Evolutionary conservation across 139 green algal genomes (phyloP).

Genomic region (Auxenochlorella pyrenoidosa): DNA sequence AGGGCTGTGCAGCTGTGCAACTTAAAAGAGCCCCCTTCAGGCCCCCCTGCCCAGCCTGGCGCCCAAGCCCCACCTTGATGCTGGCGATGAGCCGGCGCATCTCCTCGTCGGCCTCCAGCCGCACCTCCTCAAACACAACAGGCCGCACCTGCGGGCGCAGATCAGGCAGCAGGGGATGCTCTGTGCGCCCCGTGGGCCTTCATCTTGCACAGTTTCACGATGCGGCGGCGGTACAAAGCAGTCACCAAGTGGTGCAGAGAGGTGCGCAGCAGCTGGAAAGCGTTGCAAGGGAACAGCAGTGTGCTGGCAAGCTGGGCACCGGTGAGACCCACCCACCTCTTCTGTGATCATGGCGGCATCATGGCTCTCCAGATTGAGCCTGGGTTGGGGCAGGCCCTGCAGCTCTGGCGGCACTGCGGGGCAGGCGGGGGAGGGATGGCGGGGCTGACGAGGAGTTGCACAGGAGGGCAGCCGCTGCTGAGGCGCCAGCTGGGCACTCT

Average conservation of each 20-base stretch:
- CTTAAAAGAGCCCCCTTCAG: neutral
- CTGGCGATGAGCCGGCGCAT: conserved; percentile 88
- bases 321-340: conserved; percentile 19
- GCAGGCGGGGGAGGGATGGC: neutral
- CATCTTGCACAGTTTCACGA: no score
- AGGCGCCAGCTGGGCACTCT: no score
- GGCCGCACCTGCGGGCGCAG: conserved; percentile 69
- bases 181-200: no score
- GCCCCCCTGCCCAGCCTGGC: no score
- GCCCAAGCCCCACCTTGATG: conserved; percentile 70
- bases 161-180: no score
- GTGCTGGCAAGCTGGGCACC: no score
- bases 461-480: no score
- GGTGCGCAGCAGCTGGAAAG: no score
- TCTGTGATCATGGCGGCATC: conserved; percentile 85
- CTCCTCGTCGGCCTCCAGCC: conserved; percentile 86
- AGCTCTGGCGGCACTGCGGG: conserved; percentile 32
- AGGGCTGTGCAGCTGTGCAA: neutral
- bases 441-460: neutral
- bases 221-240: no score
- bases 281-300: neutral
- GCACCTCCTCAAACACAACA: conserved; percentile 92
- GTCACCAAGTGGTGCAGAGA: no score
- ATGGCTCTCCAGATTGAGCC: conserved; percentile 27
- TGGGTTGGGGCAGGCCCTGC: conserved; percentile 30